Evolutionary conservation across 495 filamentous ascomycete species (phyloP), one percentile per base, ranked within the genome.

Genomic region (Penicillium cataractarum): DNA sequence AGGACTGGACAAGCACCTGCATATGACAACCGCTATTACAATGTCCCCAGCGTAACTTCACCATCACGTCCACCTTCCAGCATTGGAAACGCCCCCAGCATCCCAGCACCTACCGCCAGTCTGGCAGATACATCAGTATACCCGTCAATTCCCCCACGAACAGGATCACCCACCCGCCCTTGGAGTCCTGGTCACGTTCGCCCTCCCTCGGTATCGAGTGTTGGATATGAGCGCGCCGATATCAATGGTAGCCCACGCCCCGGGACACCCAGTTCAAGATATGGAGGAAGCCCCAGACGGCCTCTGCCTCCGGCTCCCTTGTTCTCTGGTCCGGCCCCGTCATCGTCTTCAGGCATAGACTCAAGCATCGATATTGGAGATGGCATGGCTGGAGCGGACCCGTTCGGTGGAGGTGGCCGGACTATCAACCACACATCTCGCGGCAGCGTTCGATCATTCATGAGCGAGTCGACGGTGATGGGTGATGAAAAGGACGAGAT

Each of bases 281-380:
- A 97, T 69, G 90, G 92, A 37, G 90, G 92, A 10, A 93, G 91
- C 64, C 90, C 92, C 8, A 84, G 91, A 51, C 82, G 91, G 61
- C 93, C 93, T n/a, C 76, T 97, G n/a, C 95, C 93, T 15, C 91
- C 92, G 2, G 92, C 93, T 31, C 95, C 94, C 6, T 77, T 94
- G n/a, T 97, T 96, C 67, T 82, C 87, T 4, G 78, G 73, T 21
- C 72, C 83, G 26, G 68, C 71, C 31, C 62, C 77, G 7, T 66
- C 66, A 2, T 51, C 64, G 2, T 66, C 66, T 2, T 51, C 64
- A 2, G 66, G 61, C 3, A 63, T 42, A 26, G 80, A 87, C 55
- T 70, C 81, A 24, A 77, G 74, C 57, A 80, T 80, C 50, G 81
- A 85, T 65, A 78, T 81, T 55, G 76, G 78, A 66, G 68, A 94